These are phyloP conservation scores for Eutrema japonicum DNA, from an alignment of 345 rosid species.

Conservation along the genomic window DNA sequence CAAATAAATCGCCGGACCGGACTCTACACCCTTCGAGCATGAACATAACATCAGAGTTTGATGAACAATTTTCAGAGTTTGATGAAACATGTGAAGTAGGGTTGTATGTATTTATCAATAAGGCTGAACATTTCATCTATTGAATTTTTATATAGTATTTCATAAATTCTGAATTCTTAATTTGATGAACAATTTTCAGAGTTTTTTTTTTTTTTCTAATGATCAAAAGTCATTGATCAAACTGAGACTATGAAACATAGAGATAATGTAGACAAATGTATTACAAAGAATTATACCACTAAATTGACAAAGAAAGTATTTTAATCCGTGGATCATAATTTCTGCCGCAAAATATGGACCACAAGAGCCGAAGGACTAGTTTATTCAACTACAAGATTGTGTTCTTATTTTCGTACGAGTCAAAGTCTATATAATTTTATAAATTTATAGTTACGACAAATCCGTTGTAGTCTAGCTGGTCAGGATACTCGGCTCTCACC, in stretches of 20 bases:
- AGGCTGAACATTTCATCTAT: background rate
- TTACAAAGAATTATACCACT: background rate
- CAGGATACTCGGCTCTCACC: slow-evolving; percentile 85
- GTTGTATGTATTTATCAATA: background rate
- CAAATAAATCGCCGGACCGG: too few relatives aligned
- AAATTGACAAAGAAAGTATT: background rate
- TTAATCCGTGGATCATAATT: slow-evolving; percentile 30
- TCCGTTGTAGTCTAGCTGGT: slow-evolving; percentile 58
- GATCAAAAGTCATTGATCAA: background rate
- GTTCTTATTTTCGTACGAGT: background rate
- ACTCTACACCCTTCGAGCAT: too few relatives aligned
- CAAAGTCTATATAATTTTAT: background rate
- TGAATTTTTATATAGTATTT: background rate
- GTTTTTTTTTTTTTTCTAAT: background rate
- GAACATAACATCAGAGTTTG: too few relatives aligned
- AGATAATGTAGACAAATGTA: slow-evolving; percentile 16
- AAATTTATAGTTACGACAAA: background rate
- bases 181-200: background rate
- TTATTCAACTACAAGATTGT: slow-evolving; percentile 14
- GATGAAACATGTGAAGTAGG: too few relatives aligned
- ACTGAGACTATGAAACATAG: background rate
- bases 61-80: too few relatives aligned
- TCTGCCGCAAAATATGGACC: slow-evolving; percentile 38
- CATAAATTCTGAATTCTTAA: background rate
- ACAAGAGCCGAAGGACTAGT: slow-evolving; percentile 26